Conservation (phyloP, 495 filamentous ascomycete species). For the Elasticomyces elasticus region DNA sequence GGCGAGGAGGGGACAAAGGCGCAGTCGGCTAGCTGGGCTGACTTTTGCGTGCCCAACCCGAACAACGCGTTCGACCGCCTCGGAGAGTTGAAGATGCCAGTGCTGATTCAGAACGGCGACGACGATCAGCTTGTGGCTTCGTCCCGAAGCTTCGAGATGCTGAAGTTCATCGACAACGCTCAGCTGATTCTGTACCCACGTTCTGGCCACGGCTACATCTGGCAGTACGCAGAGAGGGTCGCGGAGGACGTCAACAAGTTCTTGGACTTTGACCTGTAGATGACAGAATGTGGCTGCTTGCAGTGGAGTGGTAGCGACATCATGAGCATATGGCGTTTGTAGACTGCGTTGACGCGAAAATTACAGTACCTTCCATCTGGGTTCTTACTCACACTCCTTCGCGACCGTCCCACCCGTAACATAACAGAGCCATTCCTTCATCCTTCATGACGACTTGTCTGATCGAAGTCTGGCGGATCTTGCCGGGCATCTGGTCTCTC, state of each 20-base stretch:
- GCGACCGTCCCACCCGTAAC: no score
- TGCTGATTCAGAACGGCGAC: neutral
- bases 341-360: no score
- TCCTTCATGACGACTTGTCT: no score
- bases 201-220: neutral
- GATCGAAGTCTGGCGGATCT: no score
- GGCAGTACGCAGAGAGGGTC: neutral
- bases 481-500: no score
- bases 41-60: neutral
- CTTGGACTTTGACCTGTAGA: no score
- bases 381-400: no score
- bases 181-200: neutral
- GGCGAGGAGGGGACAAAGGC: neutral
- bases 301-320: no score
- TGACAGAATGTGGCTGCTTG: no score
- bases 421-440: no score
- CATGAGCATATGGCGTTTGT: no score
- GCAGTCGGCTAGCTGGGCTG: neutral
- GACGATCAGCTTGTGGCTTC: neutral
- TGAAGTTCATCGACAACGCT: neutral
- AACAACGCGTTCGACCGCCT: neutral
- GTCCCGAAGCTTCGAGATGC: neutral
- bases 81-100: neutral
- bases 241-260: neutral
- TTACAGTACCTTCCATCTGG: no score